Evolutionary conservation across 1,284 basidiomycete genomes (phyloP), one percentile per base, ranked within the genome.

Genomic region (Fomitopsis palustris): DNA sequence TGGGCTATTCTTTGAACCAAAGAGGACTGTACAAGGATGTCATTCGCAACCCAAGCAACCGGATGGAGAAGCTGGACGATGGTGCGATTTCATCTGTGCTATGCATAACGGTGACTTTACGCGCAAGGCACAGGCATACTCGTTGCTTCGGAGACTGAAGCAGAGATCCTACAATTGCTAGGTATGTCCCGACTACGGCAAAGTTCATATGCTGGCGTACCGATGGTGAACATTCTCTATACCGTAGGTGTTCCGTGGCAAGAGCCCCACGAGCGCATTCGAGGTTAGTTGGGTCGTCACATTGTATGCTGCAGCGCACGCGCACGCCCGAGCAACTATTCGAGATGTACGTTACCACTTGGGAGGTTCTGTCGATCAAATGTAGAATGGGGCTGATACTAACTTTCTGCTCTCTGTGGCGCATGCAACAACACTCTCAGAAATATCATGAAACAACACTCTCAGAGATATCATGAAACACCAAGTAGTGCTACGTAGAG

Each of bases 1-100:
- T 89, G 71, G 93, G 93, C 0, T 94, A 88, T 73, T 90, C 88
- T 16, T 80, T 97, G 43, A 96, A 96, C 67, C 94, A 96, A 73
- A 81, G 85, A 53, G 93, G 93, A 0, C 72, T 96, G 8, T 95
- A 81, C 66, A 76, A 76, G 3, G 85, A 83, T 0, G 87, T 95
- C 35, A 74, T 92, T n/a, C 83, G 92, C 6, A 86, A 91, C 69
- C 81, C 84, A 12, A 77, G 75, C 35, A 78, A 90, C 62, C 75
- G 81, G 25, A 75, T 76, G 38, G 74, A 84, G 58, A 93, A 92
- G 70, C 61, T 83, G n/a, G 83, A 84, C 39, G 72, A 79, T 62
- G 93, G 93, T 87, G 52, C 6, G 17, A n/a, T 23, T 17, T 8
- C 21, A 52, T 35, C 10, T 31, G n/a, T 53, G 25, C 12, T 53